phyloP scores from a whole-genome alignment of 805 yeast genomes.

The Torulaspora franciscae region DNA sequence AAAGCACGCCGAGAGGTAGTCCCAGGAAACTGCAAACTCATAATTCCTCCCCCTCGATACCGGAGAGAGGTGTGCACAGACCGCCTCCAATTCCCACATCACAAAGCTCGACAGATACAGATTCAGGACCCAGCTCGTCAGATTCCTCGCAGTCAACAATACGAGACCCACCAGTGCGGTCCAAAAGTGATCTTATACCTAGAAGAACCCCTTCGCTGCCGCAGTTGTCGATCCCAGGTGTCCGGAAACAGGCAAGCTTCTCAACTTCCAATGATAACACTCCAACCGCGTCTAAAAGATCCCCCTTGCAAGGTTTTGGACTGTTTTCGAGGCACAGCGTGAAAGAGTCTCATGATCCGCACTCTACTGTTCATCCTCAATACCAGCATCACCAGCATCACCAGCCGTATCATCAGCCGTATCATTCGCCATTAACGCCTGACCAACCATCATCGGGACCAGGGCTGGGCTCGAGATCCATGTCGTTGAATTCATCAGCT shows the following conservation, averaged over 20 bases:
- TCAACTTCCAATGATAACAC: slow-evolving; percentile 17
- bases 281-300: slow-evolving; percentile 26
- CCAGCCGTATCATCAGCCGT: slow-evolving; percentile 5
- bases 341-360: slow-evolving; percentile 25
- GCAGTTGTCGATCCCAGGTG: slow-evolving; percentile 26
- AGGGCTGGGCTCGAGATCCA: slow-evolving; percentile 26
- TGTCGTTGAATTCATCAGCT: slow-evolving; percentile 36
- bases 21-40: slow-evolving; percentile 17
- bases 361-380: slow-evolving; percentile 17
- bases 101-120: slow-evolving; percentile 5
- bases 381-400: slow-evolving; percentile 16
- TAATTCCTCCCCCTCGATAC: slow-evolving; percentile 7
- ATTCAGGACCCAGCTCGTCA: slow-evolving; percentile 5
- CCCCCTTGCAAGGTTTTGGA: slow-evolving; percentile 34
- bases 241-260: slow-evolving; percentile 27
- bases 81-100: slow-evolving; percentile 9
- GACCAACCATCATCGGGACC: slow-evolving; percentile 13
- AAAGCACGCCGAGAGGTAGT: slow-evolving; percentile 23
- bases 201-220: slow-evolving; percentile 31
- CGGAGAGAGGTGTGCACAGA: slow-evolving; percentile 3
- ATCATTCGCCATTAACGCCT: slow-evolving; percentile 1
- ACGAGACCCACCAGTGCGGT: slow-evolving; percentile 10
- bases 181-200: slow-evolving; percentile 22
- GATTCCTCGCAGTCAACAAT: slow-evolving; percentile 11
- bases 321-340: slow-evolving; percentile 31